Evolutionary conservation across 306 rosid genomes (phyloP).

Genomic region (Vigna mungo): DNA sequence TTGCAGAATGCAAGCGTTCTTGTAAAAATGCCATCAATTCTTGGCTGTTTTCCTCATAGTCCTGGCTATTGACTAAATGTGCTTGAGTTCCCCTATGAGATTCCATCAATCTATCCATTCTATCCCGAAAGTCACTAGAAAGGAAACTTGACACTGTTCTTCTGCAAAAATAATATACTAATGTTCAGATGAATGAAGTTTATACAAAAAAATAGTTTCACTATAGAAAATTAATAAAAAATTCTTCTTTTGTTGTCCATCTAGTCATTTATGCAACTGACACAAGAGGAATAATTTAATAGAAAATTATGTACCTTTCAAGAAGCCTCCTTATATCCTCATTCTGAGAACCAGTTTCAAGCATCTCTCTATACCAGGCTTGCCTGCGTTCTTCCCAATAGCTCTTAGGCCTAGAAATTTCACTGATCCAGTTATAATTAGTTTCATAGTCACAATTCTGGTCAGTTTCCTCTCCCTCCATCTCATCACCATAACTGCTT

Average conservation of each 20-base stretch:
- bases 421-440: constrained; percentile 72
- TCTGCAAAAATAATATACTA: constrained; percentile 53
- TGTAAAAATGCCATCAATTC: constrained; percentile 45
- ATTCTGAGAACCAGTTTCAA: constrained; percentile 61
- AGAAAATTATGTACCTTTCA: constrained; percentile 61
- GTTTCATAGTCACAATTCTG: constrained; percentile 42
- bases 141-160: constrained; percentile 82
- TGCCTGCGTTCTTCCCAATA: constrained; percentile 87
- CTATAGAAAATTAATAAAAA: too few species aligned
- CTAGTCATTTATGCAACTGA: not conserved
- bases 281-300: not conserved
- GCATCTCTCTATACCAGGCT: constrained; percentile 89
- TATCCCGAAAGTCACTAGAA: constrained; percentile 69
- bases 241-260: not conserved
- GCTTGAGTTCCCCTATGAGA: constrained; percentile 63
- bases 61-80: constrained; percentile 38
- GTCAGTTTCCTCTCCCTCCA: constrained; percentile 50
- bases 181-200: constrained; percentile 32
- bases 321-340: constrained; percentile 76
- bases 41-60: constrained; percentile 48
- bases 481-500: constrained; percentile 46
- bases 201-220: constrained; percentile 9
- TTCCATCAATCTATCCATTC: constrained; percentile 75
- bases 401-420: constrained; percentile 86
- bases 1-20: constrained; percentile 30